A percentile compares a stretch with the other conserved stretches of the same genome.
These are phyloP conservation scores for Pelargonium australe DNA, from an alignment of 441 rosid genomes.

Conservation along the genomic window DNA sequence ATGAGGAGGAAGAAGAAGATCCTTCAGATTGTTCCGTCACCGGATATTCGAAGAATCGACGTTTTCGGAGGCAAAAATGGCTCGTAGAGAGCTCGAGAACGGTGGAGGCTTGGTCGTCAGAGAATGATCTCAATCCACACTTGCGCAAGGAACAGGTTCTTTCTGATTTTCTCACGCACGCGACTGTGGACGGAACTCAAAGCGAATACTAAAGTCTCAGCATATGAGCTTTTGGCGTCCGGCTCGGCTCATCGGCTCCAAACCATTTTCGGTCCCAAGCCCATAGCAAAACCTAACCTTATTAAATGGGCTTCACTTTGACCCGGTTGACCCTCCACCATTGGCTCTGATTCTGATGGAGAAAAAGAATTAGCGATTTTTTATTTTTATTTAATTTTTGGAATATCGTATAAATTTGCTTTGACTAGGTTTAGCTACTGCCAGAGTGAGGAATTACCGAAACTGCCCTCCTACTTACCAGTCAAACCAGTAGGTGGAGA, in stretches of 20 bases:
- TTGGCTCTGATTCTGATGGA: neutral
- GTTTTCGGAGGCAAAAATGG: neutral
- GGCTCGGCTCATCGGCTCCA: neutral
- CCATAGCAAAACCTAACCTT: neutral
- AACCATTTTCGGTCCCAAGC: neutral
- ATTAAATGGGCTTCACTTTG: neutral
- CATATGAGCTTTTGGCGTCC: constrained; percentile 3
- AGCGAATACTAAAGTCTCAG: neutral
- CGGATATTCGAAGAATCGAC: too few relatives aligned
- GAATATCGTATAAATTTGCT: neutral
- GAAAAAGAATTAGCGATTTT: neutral
- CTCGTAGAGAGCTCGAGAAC: neutral
- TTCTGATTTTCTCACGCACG: neutral
- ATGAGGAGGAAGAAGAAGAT: neutral
- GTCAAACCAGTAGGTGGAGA: neutral
- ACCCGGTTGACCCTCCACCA: neutral
- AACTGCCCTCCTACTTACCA: neutral
- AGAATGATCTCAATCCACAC: neutral
- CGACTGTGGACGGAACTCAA: constrained; percentile 2
- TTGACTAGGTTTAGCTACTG: constrained; percentile 1
- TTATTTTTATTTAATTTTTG: neutral
- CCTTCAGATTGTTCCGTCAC: neutral
- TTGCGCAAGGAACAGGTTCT: neutral
- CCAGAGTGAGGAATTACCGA: neutral
- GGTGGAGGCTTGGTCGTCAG: neutral